Evolutionary conservation across 164 flowering plant genomes (phyloP), one percentile per base, ranked within the genome.

Genomic region (Umbilicus rupestris): DNA sequence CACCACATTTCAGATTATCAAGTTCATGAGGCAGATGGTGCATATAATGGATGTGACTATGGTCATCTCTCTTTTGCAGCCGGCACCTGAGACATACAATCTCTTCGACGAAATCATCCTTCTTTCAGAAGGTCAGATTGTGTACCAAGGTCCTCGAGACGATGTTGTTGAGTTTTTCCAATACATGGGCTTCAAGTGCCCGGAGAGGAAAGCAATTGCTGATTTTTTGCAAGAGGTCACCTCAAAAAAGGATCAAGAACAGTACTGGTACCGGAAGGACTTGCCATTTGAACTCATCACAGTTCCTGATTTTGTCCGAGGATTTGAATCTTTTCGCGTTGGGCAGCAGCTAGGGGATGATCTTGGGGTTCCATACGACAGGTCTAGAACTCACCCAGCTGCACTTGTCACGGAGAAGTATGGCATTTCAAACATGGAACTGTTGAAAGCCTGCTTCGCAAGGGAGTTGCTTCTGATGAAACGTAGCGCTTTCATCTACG

Each of bases 391-490:
- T 29, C 87, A 83, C 68, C 85, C 89, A 1, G 85, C 85, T 45
- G 85, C 89, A 29, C 69, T 85, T 44, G 82, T 76, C 26, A 78
- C 68, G 4, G 69, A 78, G 30, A 83, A 75, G 57, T 85, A 81
- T 69, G 84, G 87, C 10, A 80, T 83, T 26, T 77, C 87, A 11
- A 80, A 77, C 39, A 68, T 58, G 77, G 87, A 80, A 47, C 78
- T 85, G 39, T 79, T 85, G 50, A 83, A 67, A 74, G 84, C 89
- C 10, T 79, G 81, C 66, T 77, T 85, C 31, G 22, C 82, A 37
- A 78, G 87, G 64, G 87, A 85, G 69, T 80, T 82, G 84, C 69
- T 85, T 39, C 50, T 85, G 62, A 81, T 80, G 80, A 81, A 83
- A 71, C 76, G 87, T 28, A 83, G 77, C 65, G 73, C 81, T 16